phyloP scores from a whole-genome alignment of 2,329 filamentous ascomycete species.

The Huntiella moniliformis region DNA sequence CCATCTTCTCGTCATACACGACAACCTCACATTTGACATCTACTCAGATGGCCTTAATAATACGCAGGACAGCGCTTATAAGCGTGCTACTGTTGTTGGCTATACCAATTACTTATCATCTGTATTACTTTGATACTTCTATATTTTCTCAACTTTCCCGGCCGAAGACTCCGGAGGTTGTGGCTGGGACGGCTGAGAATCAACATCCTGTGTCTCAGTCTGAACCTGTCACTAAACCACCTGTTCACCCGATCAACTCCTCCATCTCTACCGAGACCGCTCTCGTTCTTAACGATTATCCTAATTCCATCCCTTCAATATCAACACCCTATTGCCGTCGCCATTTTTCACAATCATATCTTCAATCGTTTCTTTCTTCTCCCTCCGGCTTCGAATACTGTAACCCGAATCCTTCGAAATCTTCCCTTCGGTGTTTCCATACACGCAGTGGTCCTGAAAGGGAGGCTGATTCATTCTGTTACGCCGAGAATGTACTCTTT shows the following conservation, averaged over 20 bases:
- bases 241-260: neutral
- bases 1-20: no score
- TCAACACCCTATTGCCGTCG: conserved; percentile 5
- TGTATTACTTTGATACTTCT: no score
- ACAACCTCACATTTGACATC: no score
- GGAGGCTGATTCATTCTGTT: conserved; percentile 16
- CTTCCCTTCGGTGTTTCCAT: conserved; percentile 15
- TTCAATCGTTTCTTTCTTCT: neutral
- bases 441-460: conserved; percentile 11
- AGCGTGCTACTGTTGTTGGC: no score
- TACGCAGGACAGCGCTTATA: no score
- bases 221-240: neutral
- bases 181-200: no score
- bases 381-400: conserved; percentile 4
- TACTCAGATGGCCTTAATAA: no score
- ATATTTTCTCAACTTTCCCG: no score
- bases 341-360: conserved; percentile 4
- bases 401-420: neutral
- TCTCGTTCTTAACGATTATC: conserved; percentile 2
- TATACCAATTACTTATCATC: no score
- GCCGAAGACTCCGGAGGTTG: no score
- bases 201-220: neutral
- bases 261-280: neutral
- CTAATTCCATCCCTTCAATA: neutral
- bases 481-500: conserved; percentile 13